Percentiles rank a stretch among this genome's conserved stretches.
These are phyloP conservation scores for Botrytis sinoallii DNA, from an alignment of 2,329 filamentous ascomycete species.

Conservation along the genomic window DNA sequence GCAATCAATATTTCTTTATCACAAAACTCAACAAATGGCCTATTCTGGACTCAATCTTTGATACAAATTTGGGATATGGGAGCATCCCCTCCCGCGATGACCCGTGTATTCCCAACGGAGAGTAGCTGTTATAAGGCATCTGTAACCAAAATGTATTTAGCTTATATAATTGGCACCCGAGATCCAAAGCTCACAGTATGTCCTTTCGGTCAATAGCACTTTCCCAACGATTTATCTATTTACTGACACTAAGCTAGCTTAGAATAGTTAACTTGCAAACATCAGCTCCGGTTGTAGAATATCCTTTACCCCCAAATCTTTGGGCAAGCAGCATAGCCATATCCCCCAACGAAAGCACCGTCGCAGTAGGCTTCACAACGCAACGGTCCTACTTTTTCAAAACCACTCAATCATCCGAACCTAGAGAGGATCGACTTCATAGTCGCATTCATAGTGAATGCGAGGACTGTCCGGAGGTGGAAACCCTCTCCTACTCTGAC, in stretches of 20 bases:
- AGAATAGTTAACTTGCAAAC: slow-evolving; percentile 41
- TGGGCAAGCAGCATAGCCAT: slow-evolving; percentile 44
- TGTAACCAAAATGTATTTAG: slow-evolving; percentile 40
- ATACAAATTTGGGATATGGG: slow-evolving; percentile 43
- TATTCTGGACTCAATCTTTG: slow-evolving; percentile 42
- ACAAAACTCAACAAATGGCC: slow-evolving; percentile 40
- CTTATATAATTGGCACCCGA: slow-evolving; percentile 43
- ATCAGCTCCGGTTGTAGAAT: slow-evolving; percentile 38
- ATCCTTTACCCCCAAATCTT: slow-evolving; percentile 41
- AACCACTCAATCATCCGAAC: slow-evolving; percentile 37
- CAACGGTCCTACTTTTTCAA: slow-evolving; percentile 43
- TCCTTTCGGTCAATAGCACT: background rate
- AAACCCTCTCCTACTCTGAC: slow-evolving; percentile 43
- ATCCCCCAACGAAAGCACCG: slow-evolving; percentile 42
- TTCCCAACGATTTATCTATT: background rate
- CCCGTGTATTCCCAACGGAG: slow-evolving; percentile 39
- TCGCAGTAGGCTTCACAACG: slow-evolving; percentile 43
- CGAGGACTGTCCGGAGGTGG: slow-evolving; percentile 40
- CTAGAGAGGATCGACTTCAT: slow-evolving; percentile 42
- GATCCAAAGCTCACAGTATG: slow-evolving; percentile 44
- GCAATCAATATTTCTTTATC: slow-evolving; percentile 40
- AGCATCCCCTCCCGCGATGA: slow-evolving; percentile 39
- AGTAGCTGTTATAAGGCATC: slow-evolving; percentile 42
- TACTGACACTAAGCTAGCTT: slow-evolving; percentile 34
- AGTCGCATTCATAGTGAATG: slow-evolving; percentile 38